A percentile compares a stretch with the other conserved stretches of the same genome.
These are phyloP conservation scores for Aspergillus amoenus DNA, from an alignment of 2,329 filamentous ascomycete genomes.

Conservation along the genomic window DNA sequence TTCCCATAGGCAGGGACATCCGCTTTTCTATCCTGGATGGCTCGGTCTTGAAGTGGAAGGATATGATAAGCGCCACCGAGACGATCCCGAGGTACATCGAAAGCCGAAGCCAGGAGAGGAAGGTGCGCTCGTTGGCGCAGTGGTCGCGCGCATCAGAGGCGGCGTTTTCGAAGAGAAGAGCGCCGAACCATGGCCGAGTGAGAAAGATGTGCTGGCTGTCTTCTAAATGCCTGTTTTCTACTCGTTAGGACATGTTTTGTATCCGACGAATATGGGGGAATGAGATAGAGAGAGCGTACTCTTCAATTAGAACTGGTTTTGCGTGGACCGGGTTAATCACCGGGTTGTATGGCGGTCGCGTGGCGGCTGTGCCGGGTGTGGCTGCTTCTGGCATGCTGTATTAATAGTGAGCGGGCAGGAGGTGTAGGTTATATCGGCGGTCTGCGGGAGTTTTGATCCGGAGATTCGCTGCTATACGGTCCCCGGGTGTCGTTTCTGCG, in stretches of 20 bases:
- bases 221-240: constrained; percentile 28
- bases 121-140: constrained; percentile 68
- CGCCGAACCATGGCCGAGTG: constrained; percentile 55
- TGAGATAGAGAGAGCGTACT: constrained; percentile 35
- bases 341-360: constrained; percentile 46
- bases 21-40: constrained; percentile 70
- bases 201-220: constrained; percentile 47
- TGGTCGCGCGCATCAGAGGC: constrained; percentile 67
- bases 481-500: neutral
- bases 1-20: constrained; percentile 79
- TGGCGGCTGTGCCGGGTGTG: constrained; percentile 14
- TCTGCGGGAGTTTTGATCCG: neutral
- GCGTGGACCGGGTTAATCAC: constrained; percentile 51
- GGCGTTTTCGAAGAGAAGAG: constrained; percentile 66
- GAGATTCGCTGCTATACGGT: neutral
- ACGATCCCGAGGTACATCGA: constrained; percentile 90
- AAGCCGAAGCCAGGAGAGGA: constrained; percentile 87
- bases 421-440: neutral
- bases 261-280: neutral
- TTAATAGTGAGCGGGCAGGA: neutral
- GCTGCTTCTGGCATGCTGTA: constrained; percentile 22
- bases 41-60: constrained; percentile 80
- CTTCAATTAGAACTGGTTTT: constrained; percentile 51
- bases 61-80: constrained; percentile 83
- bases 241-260: neutral